Conservation (phyloP, 1,284 basidiomycete genomes). For the Ustilago sp. region DNA sequence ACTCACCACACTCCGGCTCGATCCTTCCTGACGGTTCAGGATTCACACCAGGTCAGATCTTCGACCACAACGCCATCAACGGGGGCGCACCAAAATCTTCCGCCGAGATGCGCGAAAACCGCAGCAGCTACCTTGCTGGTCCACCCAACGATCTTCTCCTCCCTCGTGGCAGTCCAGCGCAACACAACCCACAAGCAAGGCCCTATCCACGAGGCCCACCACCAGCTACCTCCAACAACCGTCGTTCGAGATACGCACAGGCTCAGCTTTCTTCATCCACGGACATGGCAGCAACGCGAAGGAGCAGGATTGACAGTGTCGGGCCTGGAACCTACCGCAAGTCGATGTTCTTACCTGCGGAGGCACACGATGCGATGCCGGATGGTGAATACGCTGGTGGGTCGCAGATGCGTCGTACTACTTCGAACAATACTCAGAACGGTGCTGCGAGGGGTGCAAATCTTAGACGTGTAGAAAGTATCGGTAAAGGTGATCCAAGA, state of each 20-base stretch:
- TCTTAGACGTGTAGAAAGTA: constrained; percentile 48
- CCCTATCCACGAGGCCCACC: constrained; percentile 36
- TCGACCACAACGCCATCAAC: constrained; percentile 40
- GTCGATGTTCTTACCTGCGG: constrained; percentile 44
- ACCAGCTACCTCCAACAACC: constrained; percentile 40
- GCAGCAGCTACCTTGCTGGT: constrained; percentile 19
- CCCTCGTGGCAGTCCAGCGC: constrained; percentile 25
- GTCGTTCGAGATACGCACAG: constrained; percentile 37
- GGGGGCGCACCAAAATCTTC: constrained; percentile 29
- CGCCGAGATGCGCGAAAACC: constrained; percentile 27
- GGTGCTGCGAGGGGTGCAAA: constrained; percentile 3
- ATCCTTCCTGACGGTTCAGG: constrained; percentile 47
- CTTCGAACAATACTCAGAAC: constrained; percentile 17
- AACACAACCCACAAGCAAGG: constrained; percentile 24
- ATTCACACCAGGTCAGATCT: constrained; percentile 47
- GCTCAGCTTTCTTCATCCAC: constrained; percentile 5
- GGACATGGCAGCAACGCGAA: constrained; percentile 18
- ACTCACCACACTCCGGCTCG: constrained; percentile 26
- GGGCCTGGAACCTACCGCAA: constrained; percentile 57
- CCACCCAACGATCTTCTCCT: constrained; percentile 21
- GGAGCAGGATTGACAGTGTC: constrained; percentile 54
- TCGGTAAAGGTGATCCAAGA: constrained; percentile 50
- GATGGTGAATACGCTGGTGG: constrained; percentile 15
- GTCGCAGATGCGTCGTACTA: constrained; percentile 22
- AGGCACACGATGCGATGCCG: constrained; percentile 19